Evolutionary conservation across 106 monocot species (phyloP), one percentile per base, ranked within the genome.

Genomic region (Chionographis japonica): DNA sequence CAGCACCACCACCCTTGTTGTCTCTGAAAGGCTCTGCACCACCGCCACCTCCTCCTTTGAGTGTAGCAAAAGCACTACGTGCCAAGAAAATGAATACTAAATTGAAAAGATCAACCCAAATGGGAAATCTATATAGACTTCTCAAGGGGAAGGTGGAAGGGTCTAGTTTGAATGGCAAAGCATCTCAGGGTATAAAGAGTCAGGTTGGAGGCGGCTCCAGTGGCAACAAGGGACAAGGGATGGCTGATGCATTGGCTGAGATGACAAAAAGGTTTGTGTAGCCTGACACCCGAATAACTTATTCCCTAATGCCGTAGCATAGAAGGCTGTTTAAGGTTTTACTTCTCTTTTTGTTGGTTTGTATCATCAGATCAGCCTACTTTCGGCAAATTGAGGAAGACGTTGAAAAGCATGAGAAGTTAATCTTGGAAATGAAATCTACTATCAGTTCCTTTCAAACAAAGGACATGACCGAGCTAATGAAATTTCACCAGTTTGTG

Each of bases 171-270:
- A 43, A 61, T 42, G 52, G 63, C 19, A 77, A 68, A 75, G 40
- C 78, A 69, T 52, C 76, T 40, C 12, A 51, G 13, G 71, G 17
- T 13, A 78, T 35, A 58, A 82, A 65, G 56, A 41, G 52, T 50
- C 67, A 68, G 58, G 37, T 20, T 51, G 74, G 62, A 18, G 56
- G 62, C 13, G 19, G 20, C 19, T 75, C 70, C 54, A 52, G 53
- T 54, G 67, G 61, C 35, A 65, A 56, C 41, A 73, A 65, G 68
- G 70, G 60, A 36, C 77, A 71, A 55, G 86, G 79, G 12, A 86
- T 86, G 82, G 86, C 86, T 52, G 86, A 86, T 73, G 82, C 86
- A 61, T 72, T 82, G 50, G 86, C 86, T 36, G 86, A 86, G 72
- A 86, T 86, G 60, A 73, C 82, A 55, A 86, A 77, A 65, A 79